Conservation (phyloP, 1,139 yeast genomes). For the Protomyces macrosporus region DNA sequence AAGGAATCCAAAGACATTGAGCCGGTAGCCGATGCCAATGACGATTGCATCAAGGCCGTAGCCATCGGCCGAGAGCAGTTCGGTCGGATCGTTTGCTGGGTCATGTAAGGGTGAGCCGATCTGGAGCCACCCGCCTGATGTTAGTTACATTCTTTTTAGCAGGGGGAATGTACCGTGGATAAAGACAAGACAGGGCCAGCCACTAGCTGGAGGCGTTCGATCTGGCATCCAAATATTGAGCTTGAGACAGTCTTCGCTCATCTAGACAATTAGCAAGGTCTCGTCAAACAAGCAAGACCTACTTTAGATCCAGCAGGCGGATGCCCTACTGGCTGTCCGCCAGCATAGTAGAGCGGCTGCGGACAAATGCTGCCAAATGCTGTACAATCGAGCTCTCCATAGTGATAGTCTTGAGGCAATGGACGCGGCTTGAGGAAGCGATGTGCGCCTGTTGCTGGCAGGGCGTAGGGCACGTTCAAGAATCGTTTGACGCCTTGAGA, state of each 20-base stretch:
- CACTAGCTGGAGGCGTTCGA: slow-evolving; percentile 38
- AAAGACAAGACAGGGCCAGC: slow-evolving; percentile 44
- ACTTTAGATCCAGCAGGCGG: neutral
- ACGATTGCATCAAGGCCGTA: slow-evolving; percentile 39
- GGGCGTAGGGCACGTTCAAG: slow-evolving; percentile 35
- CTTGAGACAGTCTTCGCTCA: slow-evolving; percentile 41
- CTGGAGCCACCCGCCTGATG: slow-evolving; percentile 35
- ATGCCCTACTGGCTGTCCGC: neutral
- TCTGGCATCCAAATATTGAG: slow-evolving; percentile 45
- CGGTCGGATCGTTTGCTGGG: slow-evolving; percentile 36
- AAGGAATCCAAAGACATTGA: slow-evolving; percentile 44
- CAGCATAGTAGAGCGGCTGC: slow-evolving; percentile 36
- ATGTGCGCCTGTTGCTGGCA: slow-evolving; percentile 33
- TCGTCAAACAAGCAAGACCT: neutral
- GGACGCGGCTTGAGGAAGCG: slow-evolving; percentile 34
- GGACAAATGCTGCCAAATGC: slow-evolving; percentile 39
- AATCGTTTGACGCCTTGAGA: slow-evolving; percentile 28
- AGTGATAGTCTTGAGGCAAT: slow-evolving; percentile 8
- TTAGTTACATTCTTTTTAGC: neutral
- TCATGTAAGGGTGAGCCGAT: slow-evolving; percentile 40
- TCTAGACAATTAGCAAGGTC: neutral
- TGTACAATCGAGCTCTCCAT: slow-evolving; percentile 8
- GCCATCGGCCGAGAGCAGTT: slow-evolving; percentile 34
- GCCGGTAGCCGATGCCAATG: slow-evolving; percentile 43
- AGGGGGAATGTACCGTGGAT: slow-evolving; percentile 43